Evolutionary conservation across 257 asterid species (phyloP), one percentile per base, ranked within the genome.

Genomic region (Oldenlandia corymbosa): DNA sequence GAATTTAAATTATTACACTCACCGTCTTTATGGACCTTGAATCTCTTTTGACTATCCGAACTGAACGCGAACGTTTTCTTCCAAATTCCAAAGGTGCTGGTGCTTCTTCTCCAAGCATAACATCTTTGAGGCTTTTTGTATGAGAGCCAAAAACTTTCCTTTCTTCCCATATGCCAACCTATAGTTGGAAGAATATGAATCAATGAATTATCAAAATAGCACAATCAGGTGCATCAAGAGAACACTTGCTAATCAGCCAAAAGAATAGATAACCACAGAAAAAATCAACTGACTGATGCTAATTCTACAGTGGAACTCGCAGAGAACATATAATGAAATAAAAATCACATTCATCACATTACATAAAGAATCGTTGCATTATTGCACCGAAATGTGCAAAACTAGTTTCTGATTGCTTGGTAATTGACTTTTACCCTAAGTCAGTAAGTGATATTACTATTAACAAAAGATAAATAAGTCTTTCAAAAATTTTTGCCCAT

Each of bases 141-240:
- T 63, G 87, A 62, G 96, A 87, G 64, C 97, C 99, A 74, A 92
- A 92, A 65, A 92, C 95, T 71, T 72, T 78, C 74, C 99, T 80
- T 77, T 87, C 90, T 80, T 89, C 97, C 99, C 97, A 92, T 73
- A 89, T 92, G 30, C 68, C 79, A 71, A 92, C 86, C 99, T 92
- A 70, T 27, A 53, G 51, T 60, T 63, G 67, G 18, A 10, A 66
- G 53, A 66, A 63, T 17, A 32, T 36, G 32, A 45, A 54, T 56
- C 62, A 43, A 66, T 41, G 64, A 58, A 66, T 32, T 61, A 43
- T 61, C 54, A 61, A 26, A 45, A 5, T 46, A 46, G 28, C 21
- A 39, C 39, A 60, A 37, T 49, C 66, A 7, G 31, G 39, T 45
- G 45, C 48, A 12, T 57, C 51, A 13, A 61, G 18, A 62, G 59